phyloP scores from a whole-genome alignment of 1,284 basidiomycete species.

The Mycosarcoma mackinlayi region DNA sequence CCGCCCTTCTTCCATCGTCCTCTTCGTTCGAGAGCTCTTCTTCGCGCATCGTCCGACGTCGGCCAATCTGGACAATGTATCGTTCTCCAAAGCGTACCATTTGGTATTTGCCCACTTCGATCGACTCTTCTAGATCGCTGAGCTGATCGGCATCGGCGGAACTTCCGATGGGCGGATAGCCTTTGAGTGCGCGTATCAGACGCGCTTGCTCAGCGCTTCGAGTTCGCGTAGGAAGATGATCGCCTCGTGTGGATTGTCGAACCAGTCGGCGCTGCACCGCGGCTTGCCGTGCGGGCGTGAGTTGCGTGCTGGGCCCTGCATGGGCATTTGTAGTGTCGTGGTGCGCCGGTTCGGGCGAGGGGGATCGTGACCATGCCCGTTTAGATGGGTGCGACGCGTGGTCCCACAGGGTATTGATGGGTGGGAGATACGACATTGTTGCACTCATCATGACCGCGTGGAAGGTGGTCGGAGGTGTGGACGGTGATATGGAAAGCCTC shows the following conservation, averaged over 20 bases:
- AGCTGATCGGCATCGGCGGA: constrained; percentile 61
- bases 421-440: constrained; percentile 37
- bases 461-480: not conserved
- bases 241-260: constrained; percentile 48
- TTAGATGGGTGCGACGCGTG: constrained; percentile 47
- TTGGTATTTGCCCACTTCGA: constrained; percentile 54
- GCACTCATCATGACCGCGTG: not conserved
- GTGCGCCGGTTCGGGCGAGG: constrained; percentile 36
- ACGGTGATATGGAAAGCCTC: not conserved
- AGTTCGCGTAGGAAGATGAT: constrained; percentile 51
- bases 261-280: constrained; percentile 33
- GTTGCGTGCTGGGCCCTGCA: constrained; percentile 31
- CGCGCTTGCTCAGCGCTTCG: constrained; percentile 50
- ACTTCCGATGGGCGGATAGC: constrained; percentile 55
- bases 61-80: constrained; percentile 62
- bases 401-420: constrained; percentile 43
- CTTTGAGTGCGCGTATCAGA: constrained; percentile 53
- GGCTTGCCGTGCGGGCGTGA: constrained; percentile 26
- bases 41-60: constrained; percentile 54
- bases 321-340: constrained; percentile 13
- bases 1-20: constrained; percentile 42
- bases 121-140: constrained; percentile 59
- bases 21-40: constrained; percentile 59
- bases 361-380: constrained; percentile 40
- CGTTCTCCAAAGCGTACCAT: constrained; percentile 58